A percentile compares a stretch with the other conserved stretches of the same genome.
These are phyloP conservation scores for Conringia planisiliqua DNA, from an alignment of 345 rosid species.

Conservation along the genomic window DNA sequence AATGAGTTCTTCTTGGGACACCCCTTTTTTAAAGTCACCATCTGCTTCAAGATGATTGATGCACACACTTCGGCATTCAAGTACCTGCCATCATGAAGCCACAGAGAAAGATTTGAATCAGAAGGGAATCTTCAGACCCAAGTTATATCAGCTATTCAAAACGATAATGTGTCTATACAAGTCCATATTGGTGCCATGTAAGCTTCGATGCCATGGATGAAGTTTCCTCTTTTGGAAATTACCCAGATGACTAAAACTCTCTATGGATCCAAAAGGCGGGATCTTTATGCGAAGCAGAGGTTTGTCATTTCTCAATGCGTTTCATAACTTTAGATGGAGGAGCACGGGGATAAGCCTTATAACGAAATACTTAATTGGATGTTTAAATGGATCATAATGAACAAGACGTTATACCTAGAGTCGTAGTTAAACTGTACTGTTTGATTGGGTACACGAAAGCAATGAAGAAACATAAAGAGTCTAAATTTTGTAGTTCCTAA, in stretches of 20 bases:
- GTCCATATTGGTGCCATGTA: background rate
- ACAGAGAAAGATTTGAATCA: background rate
- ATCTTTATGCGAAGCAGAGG: background rate
- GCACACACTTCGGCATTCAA: constrained; percentile 47
- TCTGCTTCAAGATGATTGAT: constrained; percentile 32
- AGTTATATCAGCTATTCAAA: constrained; percentile 6
- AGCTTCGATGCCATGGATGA: background rate
- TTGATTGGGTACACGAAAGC: too few species aligned
- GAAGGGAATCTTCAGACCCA: background rate
- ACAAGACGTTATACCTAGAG: background rate
- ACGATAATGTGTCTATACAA: background rate
- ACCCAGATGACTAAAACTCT: background rate
- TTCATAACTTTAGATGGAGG: background rate
- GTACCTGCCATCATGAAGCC: constrained; percentile 54
- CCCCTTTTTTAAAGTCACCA: constrained; percentile 26
- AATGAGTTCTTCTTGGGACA: constrained; percentile 34
- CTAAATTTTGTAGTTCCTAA: background rate
- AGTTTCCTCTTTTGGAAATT: background rate
- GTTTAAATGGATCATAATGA: background rate
- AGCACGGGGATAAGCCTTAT: background rate
- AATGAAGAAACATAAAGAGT: too few species aligned
- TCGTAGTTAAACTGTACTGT: background rate
- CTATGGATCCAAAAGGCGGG: background rate
- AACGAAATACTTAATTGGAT: background rate
- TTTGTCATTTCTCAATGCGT: background rate